These are phyloP conservation scores for Nadsonia starkeyi-henricii DNA, from an alignment of 1,139 yeast genomes.

Conservation along the genomic window DNA sequence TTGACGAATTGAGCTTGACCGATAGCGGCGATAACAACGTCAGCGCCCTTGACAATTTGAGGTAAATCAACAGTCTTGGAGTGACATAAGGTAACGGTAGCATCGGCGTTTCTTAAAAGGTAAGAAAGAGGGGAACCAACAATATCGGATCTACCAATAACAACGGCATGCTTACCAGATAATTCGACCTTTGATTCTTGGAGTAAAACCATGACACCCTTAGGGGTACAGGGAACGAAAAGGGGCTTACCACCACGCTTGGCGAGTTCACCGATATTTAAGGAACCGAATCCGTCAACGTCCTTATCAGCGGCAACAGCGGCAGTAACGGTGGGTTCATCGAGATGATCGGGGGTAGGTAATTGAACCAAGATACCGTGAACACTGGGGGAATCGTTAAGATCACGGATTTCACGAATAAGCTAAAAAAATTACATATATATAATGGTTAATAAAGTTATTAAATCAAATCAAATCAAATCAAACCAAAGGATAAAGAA, in stretches of 20 bases:
- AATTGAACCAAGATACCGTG: conserved; percentile 88
- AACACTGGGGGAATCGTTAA: conserved; percentile 57
- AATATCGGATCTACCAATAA: conserved; percentile 88
- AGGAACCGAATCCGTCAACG: conserved; percentile 90
- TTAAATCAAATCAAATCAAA: too few species aligned
- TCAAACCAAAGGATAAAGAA: too few species aligned
- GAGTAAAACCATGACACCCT: conserved; percentile 76
- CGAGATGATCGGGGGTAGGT: conserved; percentile 73
- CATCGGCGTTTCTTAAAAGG: conserved; percentile 62
- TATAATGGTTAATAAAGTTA: too few species aligned
- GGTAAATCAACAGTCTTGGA: conserved; percentile 55
- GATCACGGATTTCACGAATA: conserved; percentile 39
- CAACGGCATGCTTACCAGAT: conserved; percentile 79
- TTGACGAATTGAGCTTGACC: conserved; percentile 74
- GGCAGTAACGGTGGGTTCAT: conserved; percentile 66
- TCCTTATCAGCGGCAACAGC: conserved; percentile 73
- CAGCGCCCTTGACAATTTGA: conserved; percentile 54
- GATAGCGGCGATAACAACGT: conserved; percentile 82
- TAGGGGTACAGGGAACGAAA: conserved; percentile 91
- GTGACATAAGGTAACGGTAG: conserved; percentile 80
- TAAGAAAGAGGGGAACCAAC: conserved; percentile 90
- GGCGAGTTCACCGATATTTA: conserved; percentile 79
- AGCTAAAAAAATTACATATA: conserved; percentile 24
- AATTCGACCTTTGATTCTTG: conserved; percentile 49
- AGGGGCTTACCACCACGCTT: conserved; percentile 76